Base-by-base conservation (phyloP, 345 rosid genomes). In the Eucalyptus paniculata region DNA sequence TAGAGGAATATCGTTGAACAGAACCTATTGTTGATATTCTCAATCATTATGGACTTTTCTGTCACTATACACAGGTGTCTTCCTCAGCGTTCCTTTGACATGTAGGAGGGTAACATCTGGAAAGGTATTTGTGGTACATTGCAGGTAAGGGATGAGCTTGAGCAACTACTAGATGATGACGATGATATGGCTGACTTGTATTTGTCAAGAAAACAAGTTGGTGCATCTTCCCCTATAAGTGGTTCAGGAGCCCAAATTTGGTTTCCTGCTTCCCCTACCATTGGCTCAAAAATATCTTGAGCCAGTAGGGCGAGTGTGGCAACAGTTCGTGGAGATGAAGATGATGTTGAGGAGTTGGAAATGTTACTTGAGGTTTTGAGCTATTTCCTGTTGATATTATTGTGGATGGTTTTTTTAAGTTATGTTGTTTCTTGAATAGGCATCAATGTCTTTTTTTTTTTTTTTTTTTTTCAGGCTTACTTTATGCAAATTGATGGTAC, bases 141-240 rank as follows among this genome's bases (percentile, higher is more conserved):
- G 88, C 88, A 98, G 99, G 99, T 98, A 88, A 95, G 99, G 89
- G 99, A 97, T 94, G 99, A 97, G 89, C 99, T 98, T 62, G 99
- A 96, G 90, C 99, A 97, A 69, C 93, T 97, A 80, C 94, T 98
- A 92, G 99, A 97, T 94, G 99, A 98, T 91, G 99, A 98, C 47
- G 99, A 97, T 90, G 99, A 98, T 90, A 98, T 98, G 99, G 98
- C 98, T 82, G 98, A 98, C 89, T 96, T 98, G 54, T 98, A 96
- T 94, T 92, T 98, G 91, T 96, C 99, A 50, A 96, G 99, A 91
- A 98, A 98, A 92, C 90, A 96, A 90, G 95, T 93, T 53, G 93
- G 95, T 81, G 91, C 96, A 88, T 92, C 94, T 87, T 94, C 99
- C 49, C 98, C 98, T 67, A 86, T 87, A 87, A 97, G 97, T 93